phyloP scores from a whole-genome alignment of 1,284 basidiomycete genomes.

The Kalmanozyma brasiliensis region DNA sequence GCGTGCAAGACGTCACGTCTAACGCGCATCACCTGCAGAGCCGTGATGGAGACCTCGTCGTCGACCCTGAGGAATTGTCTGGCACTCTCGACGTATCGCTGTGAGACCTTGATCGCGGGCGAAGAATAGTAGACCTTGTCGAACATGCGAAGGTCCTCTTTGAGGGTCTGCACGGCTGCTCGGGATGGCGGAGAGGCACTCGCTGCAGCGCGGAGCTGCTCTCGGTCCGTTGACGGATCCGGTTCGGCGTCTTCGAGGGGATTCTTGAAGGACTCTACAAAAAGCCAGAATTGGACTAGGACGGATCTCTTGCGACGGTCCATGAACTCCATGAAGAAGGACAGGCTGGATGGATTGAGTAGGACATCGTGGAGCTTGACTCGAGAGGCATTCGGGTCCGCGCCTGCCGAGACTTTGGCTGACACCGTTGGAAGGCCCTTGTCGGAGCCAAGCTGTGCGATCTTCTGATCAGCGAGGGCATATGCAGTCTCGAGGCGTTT shows the following conservation, averaged over 20 bases:
- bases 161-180: constrained; percentile 71
- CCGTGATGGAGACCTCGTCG: constrained; percentile 54
- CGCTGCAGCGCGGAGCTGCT: constrained; percentile 29
- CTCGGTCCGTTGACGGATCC: constrained; percentile 71
- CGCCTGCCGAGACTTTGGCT: constrained; percentile 37
- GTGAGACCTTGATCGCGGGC: constrained; percentile 74
- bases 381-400: constrained; percentile 40
- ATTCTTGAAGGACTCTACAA: constrained; percentile 95
- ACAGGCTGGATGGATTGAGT: constrained; percentile 85
- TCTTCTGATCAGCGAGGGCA: constrained; percentile 83
- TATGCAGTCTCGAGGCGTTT: constrained; percentile 88
- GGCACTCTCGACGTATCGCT: constrained; percentile 77
- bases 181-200: constrained; percentile 18
- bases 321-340: constrained; percentile 98
- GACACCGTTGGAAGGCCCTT: constrained; percentile 25
- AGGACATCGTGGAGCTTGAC: constrained; percentile 74
- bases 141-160: constrained; percentile 87
- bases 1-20: constrained; percentile 82
- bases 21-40: constrained; percentile 39
- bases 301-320: constrained; percentile 84
- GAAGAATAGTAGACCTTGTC: constrained; percentile 83
- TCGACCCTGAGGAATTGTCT: constrained; percentile 73
- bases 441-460: constrained; percentile 76
- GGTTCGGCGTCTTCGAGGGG: constrained; percentile 76
- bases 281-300: constrained; percentile 95